These are phyloP conservation scores for Candida ipomoeae DNA, from an alignment of 805 yeast genomes.

Conservation along the genomic window DNA sequence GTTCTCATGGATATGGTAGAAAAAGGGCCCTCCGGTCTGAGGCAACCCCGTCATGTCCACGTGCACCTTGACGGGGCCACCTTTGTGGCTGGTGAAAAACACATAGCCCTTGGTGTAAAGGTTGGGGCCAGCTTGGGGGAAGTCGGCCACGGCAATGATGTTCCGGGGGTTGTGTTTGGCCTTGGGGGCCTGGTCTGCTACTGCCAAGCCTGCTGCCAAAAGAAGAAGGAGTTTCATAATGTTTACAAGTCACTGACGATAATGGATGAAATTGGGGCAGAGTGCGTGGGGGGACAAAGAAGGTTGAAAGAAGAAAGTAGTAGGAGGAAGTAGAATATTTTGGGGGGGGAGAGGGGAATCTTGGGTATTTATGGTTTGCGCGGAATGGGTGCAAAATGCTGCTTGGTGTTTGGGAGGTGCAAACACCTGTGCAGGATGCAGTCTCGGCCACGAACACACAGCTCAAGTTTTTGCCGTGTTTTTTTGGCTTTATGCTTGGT, in stretches of 20 bases:
- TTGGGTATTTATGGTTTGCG: neutral
- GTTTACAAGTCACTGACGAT: neutral
- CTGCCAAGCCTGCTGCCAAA: slow-evolving; percentile 2
- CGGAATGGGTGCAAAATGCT: slow-evolving; percentile 11
- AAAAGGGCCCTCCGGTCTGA: slow-evolving; percentile 60
- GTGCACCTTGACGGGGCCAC: slow-evolving; percentile 60
- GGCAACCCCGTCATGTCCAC: slow-evolving; percentile 72
- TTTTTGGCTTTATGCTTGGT: too few species aligned
- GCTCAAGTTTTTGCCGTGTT: too few species aligned
- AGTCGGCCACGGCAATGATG: slow-evolving; percentile 54
- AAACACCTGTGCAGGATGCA: neutral
- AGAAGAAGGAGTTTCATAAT: neutral
- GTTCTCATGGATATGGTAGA: slow-evolving; percentile 62
- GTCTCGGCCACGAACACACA: too few species aligned
- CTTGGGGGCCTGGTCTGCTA: slow-evolving; percentile 48
- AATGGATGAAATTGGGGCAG: neutral
- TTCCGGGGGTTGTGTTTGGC: slow-evolving; percentile 46
- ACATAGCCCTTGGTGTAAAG: slow-evolving; percentile 35
- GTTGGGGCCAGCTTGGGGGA: slow-evolving; percentile 29
- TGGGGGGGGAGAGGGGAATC: too few species aligned
- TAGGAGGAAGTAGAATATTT: neutral
- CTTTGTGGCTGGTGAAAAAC: slow-evolving; percentile 53
- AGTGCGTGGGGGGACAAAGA: too few species aligned
- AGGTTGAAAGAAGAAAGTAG: neutral
- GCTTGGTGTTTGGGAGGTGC: neutral